Evolutionary conservation across 2,329 filamentous ascomycete genomes (phyloP).

Genomic region (Elsinoe perseae): DNA sequence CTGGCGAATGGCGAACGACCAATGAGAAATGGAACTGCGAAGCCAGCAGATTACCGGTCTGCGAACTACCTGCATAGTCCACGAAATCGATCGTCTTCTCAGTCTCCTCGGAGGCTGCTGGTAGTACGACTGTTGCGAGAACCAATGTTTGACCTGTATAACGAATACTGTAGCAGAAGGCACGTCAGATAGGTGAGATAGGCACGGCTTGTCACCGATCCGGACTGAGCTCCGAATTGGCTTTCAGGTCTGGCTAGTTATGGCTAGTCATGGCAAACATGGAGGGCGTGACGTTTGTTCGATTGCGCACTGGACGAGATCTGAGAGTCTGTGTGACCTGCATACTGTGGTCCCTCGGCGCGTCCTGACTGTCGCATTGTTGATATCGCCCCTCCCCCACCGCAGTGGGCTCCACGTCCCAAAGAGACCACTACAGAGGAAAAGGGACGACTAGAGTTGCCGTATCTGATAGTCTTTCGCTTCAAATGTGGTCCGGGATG

Average conservation of each 20-base stretch:
- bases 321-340: neutral
- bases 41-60: slow-evolving; percentile 9
- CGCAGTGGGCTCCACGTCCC: neutral
- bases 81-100: slow-evolving; percentile 5
- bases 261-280: neutral
- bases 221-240: slow-evolving; percentile 8
- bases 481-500: neutral
- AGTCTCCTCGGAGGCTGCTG: neutral
- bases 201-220: neutral
- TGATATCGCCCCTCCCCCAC: slow-evolving; percentile 4
- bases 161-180: neutral
- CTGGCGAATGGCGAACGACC: slow-evolving; percentile 1
- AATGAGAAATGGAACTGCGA: too few relatives aligned
- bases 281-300: neutral
- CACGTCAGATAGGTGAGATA: neutral
- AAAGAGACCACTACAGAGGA: slow-evolving; percentile 6
- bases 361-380: neutral
- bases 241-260: too few relatives aligned
- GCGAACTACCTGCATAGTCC: slow-evolving; percentile 12
- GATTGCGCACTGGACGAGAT: slow-evolving; percentile 4
- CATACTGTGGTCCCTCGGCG: neutral
- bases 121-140: slow-evolving; percentile 3
- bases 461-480: slow-evolving; percentile 6
- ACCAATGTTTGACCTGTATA: slow-evolving; percentile 11
- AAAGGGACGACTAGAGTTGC: slow-evolving; percentile 11